These are phyloP conservation scores for Metarhizium sp. DNA, from an alignment of 2,329 filamentous ascomycete genomes.

Conservation along the genomic window DNA sequence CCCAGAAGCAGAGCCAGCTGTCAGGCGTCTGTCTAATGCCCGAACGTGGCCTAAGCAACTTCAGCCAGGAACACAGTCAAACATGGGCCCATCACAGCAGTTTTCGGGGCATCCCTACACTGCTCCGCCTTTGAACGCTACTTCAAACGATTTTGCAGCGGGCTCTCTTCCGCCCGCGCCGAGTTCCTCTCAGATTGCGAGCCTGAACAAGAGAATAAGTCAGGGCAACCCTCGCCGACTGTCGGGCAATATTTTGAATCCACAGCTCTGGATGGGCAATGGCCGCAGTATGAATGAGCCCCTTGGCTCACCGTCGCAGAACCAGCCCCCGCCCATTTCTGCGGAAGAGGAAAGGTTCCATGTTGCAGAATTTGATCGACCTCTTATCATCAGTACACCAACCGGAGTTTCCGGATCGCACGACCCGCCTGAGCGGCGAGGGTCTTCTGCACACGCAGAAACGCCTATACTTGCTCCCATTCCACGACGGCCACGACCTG, in stretches of 20 bases:
- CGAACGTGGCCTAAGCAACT: constrained; percentile 38
- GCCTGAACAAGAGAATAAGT: constrained; percentile 27
- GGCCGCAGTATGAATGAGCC: background rate
- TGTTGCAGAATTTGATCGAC: constrained; percentile 33
- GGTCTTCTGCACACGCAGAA: constrained; percentile 25
- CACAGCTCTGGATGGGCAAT: constrained; percentile 3
- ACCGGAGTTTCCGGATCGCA: constrained; percentile 44
- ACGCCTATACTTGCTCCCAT: constrained; percentile 44
- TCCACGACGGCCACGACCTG: constrained; percentile 38
- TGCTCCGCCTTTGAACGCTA: constrained; percentile 24
- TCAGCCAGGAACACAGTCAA: constrained; percentile 13
- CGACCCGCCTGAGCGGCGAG: constrained; percentile 31
- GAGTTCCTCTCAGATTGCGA: constrained; percentile 28
- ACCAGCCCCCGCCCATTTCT: background rate
- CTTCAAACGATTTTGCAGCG: constrained; percentile 22
- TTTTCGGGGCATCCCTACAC: constrained; percentile 30
- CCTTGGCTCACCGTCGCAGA: background rate
- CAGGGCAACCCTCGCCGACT: constrained; percentile 29
- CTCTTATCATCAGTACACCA: constrained; percentile 53
- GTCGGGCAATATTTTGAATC: constrained; percentile 30
- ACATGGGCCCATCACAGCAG: constrained; percentile 6
- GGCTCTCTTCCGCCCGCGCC: constrained; percentile 27
- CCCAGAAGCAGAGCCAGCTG: constrained; percentile 11
- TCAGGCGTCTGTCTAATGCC: constrained; percentile 22
- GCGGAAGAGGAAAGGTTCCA: background rate